Percentiles rank a stretch among this genome's conserved stretches.
phyloP scores from a whole-genome alignment of 164 flowering plant species.

The Vitis cinerea region DNA sequence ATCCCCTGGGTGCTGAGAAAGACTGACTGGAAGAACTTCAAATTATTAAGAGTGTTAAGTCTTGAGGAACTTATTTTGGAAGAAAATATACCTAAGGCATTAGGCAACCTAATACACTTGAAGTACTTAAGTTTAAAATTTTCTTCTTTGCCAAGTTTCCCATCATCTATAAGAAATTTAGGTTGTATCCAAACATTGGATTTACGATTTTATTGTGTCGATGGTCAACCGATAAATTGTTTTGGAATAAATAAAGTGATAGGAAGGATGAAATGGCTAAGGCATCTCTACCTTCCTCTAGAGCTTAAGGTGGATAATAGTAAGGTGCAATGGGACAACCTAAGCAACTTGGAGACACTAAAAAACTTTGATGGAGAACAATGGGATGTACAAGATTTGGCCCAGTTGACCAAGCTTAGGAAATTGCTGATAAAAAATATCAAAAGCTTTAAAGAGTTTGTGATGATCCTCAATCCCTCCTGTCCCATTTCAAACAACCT shows the following conservation, averaged over 20 bases:
- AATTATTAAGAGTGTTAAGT: conserved; percentile 16
- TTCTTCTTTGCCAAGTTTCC: background rate
- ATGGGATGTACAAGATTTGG: conserved; percentile 9
- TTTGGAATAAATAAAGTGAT: conserved; percentile 7
- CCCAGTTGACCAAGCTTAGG: conserved; percentile 6
- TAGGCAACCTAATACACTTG: conserved; percentile 24
- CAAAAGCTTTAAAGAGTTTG: background rate
- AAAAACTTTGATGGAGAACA: background rate
- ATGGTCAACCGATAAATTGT: background rate
- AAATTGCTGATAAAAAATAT: background rate
- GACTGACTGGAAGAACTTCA: background rate
- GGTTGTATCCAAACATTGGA: conserved; percentile 18
- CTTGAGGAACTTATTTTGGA: background rate
- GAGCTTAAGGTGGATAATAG: too few species aligned
- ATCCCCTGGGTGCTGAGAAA: too few species aligned
- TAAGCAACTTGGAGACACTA: conserved; percentile 22
- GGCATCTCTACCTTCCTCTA: conserved; percentile 7
- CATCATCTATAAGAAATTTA: conserved; percentile 19
- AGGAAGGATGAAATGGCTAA: conserved; percentile 18
- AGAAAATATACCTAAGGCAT: background rate
- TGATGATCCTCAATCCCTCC: background rate
- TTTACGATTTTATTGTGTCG: background rate
- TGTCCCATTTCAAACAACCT: background rate
- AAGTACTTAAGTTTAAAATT: conserved; percentile 19
- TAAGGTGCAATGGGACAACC: conserved; percentile 11